Evolutionary conservation across 495 filamentous ascomycete genomes (phyloP), one percentile per base, ranked within the genome.

Genomic region (Penicillium soppii): DNA sequence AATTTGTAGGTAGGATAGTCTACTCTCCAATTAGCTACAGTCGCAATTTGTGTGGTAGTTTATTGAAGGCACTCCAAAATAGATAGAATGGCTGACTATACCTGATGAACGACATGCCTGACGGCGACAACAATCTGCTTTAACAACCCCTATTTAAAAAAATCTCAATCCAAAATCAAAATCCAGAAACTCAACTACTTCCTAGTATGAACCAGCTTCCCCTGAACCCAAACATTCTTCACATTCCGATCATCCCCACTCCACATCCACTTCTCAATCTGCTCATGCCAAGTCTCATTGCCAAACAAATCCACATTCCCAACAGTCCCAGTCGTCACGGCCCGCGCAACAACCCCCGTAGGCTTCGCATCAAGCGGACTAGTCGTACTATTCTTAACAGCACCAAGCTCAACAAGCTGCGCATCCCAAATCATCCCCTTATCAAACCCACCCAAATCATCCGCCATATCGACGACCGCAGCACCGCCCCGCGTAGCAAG

Each of bases 371-470:
- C 52, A 40, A 58, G 44, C 3, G 52, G 59, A 20, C 33, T 53
- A 1, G 38, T 33, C 3, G 30, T 49, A 9, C 27, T 35, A 21
- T 56, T 50, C 12, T 20, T 29, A 13, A 57, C 48, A 53, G 61
- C 1, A 78, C 80, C 79, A 20, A 91, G 59, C 13, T 78, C 71
- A 37, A 95, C 75, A 54, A 94, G 70, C 71, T 92, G 86, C 57
- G 87, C 90, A 79, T 96, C 91, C 83, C 85, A 96, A 56, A 88
- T 79, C 88, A 82, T 92, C 9, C 91, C 91, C 1, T 86, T 81
- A 56, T 85, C 88, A 68, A 95, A 95, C 7, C 69, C 80, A 3
- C 91, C 91, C 16, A 95, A 77, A 53, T 73, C 81, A 10, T 75
- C 76, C 16, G 73, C 77, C 41, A 96, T 67, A 17, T 88, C 88